phyloP scores from a whole-genome alignment of 768 basidiomycete species.

The Gloeopeniophorella convolvens region DNA sequence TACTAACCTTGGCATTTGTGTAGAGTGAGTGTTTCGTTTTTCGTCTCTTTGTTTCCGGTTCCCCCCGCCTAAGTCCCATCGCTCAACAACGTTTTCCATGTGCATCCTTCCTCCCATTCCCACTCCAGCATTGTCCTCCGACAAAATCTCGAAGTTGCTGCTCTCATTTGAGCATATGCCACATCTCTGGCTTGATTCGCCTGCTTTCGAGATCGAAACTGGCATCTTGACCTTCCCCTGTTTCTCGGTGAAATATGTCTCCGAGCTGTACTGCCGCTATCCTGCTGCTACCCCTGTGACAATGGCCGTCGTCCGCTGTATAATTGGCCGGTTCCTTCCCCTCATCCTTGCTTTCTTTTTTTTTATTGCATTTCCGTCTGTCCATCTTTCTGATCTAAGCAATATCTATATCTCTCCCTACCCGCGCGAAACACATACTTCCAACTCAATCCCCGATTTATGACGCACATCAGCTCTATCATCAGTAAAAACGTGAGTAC shows the following conservation, averaged over 20 bases:
- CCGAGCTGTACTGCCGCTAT: constrained; percentile 2
- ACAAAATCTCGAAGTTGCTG: constrained; percentile 56
- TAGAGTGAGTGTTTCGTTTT: constrained; percentile 58
- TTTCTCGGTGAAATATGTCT: constrained; percentile 11
- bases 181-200: constrained; percentile 9
- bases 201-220: constrained; percentile 7
- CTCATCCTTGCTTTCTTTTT: neutral
- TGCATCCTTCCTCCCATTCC: constrained; percentile 24
- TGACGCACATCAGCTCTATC: constrained; percentile 41
- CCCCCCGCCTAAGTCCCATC: constrained; percentile 18
- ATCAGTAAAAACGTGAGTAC: constrained; percentile 65
- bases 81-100: constrained; percentile 30
- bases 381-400: constrained; percentile 27
- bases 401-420: constrained; percentile 24
- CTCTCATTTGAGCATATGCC: constrained; percentile 45
- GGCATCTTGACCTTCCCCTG: constrained; percentile 3
- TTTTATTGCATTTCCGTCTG: constrained; percentile 18
- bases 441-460: constrained; percentile 14
- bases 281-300: constrained; percentile 16
- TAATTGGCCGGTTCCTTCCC: constrained; percentile 6
- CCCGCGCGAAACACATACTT: constrained; percentile 20
- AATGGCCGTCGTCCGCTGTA: constrained; percentile 13
- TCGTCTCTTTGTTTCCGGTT: constrained; percentile 25
- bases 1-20: constrained; percentile 18
- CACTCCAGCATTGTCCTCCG: constrained; percentile 61